Percentiles rank a stretch among this genome's conserved stretches.
Evolutionary conservation across 495 filamentous ascomycete genomes (phyloP).

Genomic region (Neurospora sp.): DNA sequence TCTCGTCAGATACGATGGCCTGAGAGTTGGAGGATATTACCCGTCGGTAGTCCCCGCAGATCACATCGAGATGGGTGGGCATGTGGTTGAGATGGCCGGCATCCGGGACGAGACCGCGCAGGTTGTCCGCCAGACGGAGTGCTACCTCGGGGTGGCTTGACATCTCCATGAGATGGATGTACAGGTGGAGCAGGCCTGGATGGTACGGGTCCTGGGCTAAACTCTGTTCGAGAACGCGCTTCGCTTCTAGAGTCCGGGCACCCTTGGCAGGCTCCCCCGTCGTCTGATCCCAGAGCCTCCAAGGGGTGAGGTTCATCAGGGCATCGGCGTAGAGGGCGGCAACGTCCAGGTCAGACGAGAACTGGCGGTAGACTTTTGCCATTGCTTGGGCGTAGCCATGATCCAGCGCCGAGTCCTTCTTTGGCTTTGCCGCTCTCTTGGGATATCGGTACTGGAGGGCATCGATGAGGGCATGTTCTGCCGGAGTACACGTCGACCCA

Average conservation of each 20-base stretch:
- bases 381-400: conserved; percentile 51
- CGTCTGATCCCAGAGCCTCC: conserved; percentile 53
- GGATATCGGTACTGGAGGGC: conserved; percentile 50
- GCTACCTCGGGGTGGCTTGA: conserved; percentile 50
- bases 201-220: conserved; percentile 40
- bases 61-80: conserved; percentile 58
- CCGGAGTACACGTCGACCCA: conserved; percentile 12
- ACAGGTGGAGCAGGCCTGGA: conserved; percentile 57
- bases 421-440: conserved; percentile 19
- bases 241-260: conserved; percentile 48
- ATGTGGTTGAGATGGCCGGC: conserved; percentile 65
- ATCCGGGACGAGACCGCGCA: conserved; percentile 54
- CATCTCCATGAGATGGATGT: conserved; percentile 71
- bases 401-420: conserved; percentile 44
- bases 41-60: conserved; percentile 55
- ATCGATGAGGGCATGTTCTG: conserved; percentile 48
- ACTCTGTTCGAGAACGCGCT: conserved; percentile 42
- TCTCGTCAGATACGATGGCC: conserved; percentile 54
- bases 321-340: conserved; percentile 53
- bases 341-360: conserved; percentile 50
- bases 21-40: conserved; percentile 51
- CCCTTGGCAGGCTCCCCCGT: conserved; percentile 45
- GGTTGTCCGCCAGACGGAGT: conserved; percentile 43
- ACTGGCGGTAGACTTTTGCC: conserved; percentile 42
- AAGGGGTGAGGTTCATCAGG: conserved; percentile 60